Evolutionary conservation across 169 alveolate genomes (phyloP).

Genomic region (Plasmodium cynomolgi): DNA sequence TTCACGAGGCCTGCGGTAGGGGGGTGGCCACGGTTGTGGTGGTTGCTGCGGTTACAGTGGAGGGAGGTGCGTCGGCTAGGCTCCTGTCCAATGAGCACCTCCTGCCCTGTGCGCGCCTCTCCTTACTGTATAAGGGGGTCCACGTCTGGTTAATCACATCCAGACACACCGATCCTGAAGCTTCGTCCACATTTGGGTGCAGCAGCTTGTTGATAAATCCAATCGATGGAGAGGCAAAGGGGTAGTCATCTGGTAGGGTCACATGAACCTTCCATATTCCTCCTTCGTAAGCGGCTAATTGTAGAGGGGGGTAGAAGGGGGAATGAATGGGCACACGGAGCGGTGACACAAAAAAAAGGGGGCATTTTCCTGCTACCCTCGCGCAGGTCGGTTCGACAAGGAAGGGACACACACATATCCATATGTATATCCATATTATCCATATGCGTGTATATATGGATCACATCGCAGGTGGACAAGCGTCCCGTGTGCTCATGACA

Average conservation of each 20-base stretch:
- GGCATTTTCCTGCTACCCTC: neutral
- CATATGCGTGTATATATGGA: neutral
- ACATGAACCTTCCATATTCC: conserved; percentile 93
- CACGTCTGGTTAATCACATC: conserved; percentile 98
- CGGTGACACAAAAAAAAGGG: neutral
- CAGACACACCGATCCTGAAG: conserved; percentile 97
- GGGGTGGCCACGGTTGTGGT: neutral
- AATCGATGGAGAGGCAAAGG: conserved; percentile 97
- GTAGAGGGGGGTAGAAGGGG: neutral
- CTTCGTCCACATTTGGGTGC: conserved; percentile 97
- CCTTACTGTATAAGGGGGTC: conserved; percentile 95
- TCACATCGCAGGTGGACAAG: neutral
- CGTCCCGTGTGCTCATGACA: neutral
- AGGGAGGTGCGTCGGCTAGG: neutral
- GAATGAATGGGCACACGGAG: neutral
- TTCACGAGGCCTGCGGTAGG: conserved; percentile 91
- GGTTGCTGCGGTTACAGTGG: neutral
- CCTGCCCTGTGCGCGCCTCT: neutral
- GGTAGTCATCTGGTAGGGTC: conserved; percentile 96
- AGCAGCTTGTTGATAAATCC: conserved; percentile 94
- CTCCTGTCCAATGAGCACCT: neutral
- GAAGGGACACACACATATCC: neutral
- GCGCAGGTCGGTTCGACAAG: neutral
- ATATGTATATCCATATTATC: neutral
- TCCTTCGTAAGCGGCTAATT: conserved; percentile 89